These are phyloP conservation scores for Eucalyptus tenuipes DNA, from an alignment of 345 rosid species.

Conservation along the genomic window DNA sequence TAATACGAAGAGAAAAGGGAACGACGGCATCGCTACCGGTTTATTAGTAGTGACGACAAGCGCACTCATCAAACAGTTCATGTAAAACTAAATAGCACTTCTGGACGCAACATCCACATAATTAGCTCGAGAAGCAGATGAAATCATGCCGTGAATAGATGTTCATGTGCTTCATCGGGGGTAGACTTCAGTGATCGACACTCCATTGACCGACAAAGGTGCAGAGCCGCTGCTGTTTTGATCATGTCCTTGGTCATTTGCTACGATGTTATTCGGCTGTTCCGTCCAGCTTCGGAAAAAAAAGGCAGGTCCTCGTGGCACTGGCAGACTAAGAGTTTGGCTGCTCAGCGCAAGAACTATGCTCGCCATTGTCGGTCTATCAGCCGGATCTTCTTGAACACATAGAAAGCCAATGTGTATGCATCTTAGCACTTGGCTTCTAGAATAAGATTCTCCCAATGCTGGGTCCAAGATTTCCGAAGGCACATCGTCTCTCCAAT, in stretches of 20 bases:
- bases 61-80: too few relatives aligned
- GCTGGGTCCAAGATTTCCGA: not conserved
- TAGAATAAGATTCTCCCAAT: not conserved
- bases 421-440: conserved; percentile 13
- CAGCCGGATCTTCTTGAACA: conserved; percentile 4
- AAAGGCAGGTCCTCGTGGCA: not conserved
- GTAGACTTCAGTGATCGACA: too few relatives aligned
- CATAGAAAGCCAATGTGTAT: conserved; percentile 15
- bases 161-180: not conserved
- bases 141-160: not conserved
- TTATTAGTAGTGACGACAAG: too few relatives aligned
- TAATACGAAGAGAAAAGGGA: too few relatives aligned
- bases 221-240: too few relatives aligned
- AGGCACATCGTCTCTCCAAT: not conserved
- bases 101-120: too few relatives aligned
- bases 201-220: too few relatives aligned
- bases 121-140: not conserved
- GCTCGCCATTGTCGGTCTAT: not conserved
- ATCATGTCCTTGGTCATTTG: not conserved
- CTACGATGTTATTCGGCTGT: not conserved
- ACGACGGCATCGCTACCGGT: too few relatives aligned
- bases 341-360: not conserved
- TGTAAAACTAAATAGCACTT: too few relatives aligned
- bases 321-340: not conserved
- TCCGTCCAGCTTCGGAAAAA: not conserved